Base-by-base conservation (phyloP, 768 basidiomycete genomes). In the Leccinum ochraceum region DNA sequence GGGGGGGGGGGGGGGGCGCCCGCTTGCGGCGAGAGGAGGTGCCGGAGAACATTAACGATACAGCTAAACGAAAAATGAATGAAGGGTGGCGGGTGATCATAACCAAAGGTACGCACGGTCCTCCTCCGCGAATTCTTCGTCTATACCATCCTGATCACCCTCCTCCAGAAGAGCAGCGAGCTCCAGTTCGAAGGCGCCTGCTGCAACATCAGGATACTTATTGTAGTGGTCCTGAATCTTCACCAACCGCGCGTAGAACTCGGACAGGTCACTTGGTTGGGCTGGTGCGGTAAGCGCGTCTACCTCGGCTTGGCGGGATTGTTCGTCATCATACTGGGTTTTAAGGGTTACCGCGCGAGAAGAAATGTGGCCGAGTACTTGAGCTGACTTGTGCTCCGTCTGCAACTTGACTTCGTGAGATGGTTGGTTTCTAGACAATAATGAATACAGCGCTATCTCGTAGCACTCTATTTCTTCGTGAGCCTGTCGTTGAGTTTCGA, bases 381-480 rank as follows among this genome's bases (percentile, higher is more conserved):
- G 91, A 16, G 92, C 83, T 3, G 95, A 90, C 67, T 90, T 93
- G 78, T 98, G 94, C 72, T 95, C 90, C 58, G 86, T 88, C 70
- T 89, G 87, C 30, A 94, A 73, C 54, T 75, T 81, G 56, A 75
- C 71, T 68, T 91, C 88, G 67, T 92, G 90, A 6, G 83, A 79
- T 3, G 82, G 69, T 62, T 82, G 78, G 55, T 81, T 84, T 62
- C 89, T 80, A 14, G 92, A 89, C 32, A 98, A 83, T 16, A 97
- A 80, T 4, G 87, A 87, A 59, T 93, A 92, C 17, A 98, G 83
- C 10, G 90, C 93, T 53, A 87, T 83, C 73, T 98, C 91, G 66
- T 94, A 91, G 56, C 91, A 87, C 77, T 99, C 96, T 26, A 94
- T 83, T 74, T 98, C 95, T 77, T 98, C 95, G 77, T 98, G 96